A percentile compares a stretch with the other conserved stretches of the same genome.
Conservation (phyloP, 305 asterid genomes). For the Solanum chacoense region DNA sequence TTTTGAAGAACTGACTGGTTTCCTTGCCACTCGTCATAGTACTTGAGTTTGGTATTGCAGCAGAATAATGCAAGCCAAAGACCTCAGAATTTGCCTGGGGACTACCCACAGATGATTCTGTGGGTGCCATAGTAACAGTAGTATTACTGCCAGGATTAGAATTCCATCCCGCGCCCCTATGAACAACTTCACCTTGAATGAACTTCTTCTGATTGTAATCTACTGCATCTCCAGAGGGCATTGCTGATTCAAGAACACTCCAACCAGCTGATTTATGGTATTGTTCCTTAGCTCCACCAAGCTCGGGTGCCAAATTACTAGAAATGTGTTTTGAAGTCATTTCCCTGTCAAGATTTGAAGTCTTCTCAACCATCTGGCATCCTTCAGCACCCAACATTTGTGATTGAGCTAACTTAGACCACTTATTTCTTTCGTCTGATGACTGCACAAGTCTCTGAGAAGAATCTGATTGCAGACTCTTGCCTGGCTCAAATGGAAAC, state of each 20-base stretch:
- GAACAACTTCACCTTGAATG: slow-evolving; percentile 34
- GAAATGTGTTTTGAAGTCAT: slow-evolving; percentile 21
- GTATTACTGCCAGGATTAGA: slow-evolving; percentile 29
- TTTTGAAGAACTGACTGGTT: slow-evolving; percentile 31
- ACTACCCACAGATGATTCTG: slow-evolving; percentile 25
- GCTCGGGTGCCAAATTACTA: slow-evolving; percentile 26
- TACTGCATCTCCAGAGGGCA: slow-evolving; percentile 25
- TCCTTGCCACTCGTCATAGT: slow-evolving; percentile 26
- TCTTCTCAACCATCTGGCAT: slow-evolving; percentile 26
- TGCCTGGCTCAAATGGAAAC: slow-evolving; percentile 31
- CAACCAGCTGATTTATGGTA: slow-evolving; percentile 30
- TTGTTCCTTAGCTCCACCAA: slow-evolving; percentile 24
- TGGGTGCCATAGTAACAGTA: slow-evolving; percentile 23
- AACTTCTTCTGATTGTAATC: slow-evolving; percentile 21
- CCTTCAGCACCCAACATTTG: slow-evolving; percentile 35
- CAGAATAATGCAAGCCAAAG: slow-evolving; percentile 32
- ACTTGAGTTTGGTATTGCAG: slow-evolving; percentile 25
- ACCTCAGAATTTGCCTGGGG: slow-evolving; percentile 29
- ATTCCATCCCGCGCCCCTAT: slow-evolving; percentile 36
- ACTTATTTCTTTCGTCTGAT: slow-evolving; percentile 32
- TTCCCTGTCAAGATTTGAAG: slow-evolving; percentile 32
- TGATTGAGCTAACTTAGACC: slow-evolving; percentile 23
- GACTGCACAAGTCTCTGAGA: slow-evolving; percentile 40
- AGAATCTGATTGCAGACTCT: slow-evolving; percentile 25
- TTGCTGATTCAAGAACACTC: slow-evolving; percentile 29